Evolutionary conservation across 208 protist species (phyloP).

Genomic region (Phytomonas sp.): DNA sequence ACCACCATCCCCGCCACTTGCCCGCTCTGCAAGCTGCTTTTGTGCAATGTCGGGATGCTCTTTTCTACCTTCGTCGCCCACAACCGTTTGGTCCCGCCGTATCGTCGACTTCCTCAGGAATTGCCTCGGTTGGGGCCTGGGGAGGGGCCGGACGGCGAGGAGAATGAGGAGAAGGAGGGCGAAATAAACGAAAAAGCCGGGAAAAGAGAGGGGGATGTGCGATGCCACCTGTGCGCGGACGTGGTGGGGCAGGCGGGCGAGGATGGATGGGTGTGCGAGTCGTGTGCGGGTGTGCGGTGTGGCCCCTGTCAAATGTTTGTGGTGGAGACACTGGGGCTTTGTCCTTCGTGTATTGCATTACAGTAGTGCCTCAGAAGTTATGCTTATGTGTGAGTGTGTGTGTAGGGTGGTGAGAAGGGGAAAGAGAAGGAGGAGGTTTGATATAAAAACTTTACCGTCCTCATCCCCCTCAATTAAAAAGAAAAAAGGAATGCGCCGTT

Average conservation of each 20-base stretch:
- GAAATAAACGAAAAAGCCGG: slow-evolving; percentile 1
- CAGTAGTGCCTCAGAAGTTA: slow-evolving; percentile 7
- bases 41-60: slow-evolving; percentile 61
- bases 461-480: neutral
- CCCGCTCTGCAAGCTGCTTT: slow-evolving; percentile 57
- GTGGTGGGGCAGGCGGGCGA: neutral
- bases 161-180: neutral
- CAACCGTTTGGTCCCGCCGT: slow-evolving; percentile 44
- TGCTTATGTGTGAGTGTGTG: neutral
- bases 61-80: slow-evolving; percentile 55
- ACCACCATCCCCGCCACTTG: slow-evolving; percentile 65
- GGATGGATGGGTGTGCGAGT: slow-evolving; percentile 27
- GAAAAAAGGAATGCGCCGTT: neutral
- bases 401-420: neutral
- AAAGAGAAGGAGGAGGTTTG: neutral
- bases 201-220: slow-evolving; percentile 5
- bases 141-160: neutral
- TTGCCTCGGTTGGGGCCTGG: neutral
- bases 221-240: slow-evolving; percentile 14
- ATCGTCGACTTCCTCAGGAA: neutral
- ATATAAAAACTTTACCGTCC: neutral
- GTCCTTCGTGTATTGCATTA: slow-evolving; percentile 50
- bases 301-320: slow-evolving; percentile 42
- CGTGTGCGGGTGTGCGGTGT: slow-evolving; percentile 45
- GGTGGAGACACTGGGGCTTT: slow-evolving; percentile 41